Conservation (phyloP, 1,284 basidiomycete species). For the Melampsora medusae region DNA sequence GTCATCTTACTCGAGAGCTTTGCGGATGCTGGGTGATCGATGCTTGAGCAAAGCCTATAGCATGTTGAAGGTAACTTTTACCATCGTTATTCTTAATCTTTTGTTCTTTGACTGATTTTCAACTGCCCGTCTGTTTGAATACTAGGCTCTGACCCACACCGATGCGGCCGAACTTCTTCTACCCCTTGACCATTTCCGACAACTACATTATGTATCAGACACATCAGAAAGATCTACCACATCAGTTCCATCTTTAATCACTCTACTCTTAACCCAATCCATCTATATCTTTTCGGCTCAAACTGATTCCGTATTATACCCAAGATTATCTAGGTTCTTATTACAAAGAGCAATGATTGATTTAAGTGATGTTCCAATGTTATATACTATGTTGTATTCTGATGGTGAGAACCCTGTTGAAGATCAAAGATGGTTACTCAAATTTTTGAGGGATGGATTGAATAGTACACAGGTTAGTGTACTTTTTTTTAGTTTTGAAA, state of each 20-base stretch:
- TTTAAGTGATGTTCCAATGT: conserved; percentile 72
- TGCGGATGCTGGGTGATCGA: conserved; percentile 54
- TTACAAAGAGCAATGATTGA: conserved; percentile 77
- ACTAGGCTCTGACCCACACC: conserved; percentile 28
- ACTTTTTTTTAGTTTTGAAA: neutral
- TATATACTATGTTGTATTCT: conserved; percentile 77
- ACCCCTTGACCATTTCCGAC: conserved; percentile 44
- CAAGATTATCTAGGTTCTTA: conserved; percentile 73
- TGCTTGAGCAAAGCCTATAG: conserved; percentile 53
- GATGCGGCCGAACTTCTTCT: conserved; percentile 44
- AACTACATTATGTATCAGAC: conserved; percentile 15
- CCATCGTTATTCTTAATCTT: conserved; percentile 58
- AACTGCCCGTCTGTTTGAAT: neutral
- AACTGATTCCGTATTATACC: conserved; percentile 77
- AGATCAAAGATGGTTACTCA: conserved; percentile 82
- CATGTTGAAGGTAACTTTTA: conserved; percentile 50
- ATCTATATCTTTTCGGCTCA: conserved; percentile 68
- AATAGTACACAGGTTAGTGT: conserved; percentile 58
- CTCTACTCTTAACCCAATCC: conserved; percentile 75
- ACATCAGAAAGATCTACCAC: conserved; percentile 48
- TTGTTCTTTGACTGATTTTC: conserved; percentile 60
- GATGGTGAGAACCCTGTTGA: conserved; percentile 72
- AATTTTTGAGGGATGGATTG: conserved; percentile 78
- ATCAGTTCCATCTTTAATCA: conserved; percentile 70
- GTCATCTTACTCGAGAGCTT: conserved; percentile 67